Conservation (phyloP, 2,329 filamentous ascomycete species). For the Fonsecaea erecta region DNA sequence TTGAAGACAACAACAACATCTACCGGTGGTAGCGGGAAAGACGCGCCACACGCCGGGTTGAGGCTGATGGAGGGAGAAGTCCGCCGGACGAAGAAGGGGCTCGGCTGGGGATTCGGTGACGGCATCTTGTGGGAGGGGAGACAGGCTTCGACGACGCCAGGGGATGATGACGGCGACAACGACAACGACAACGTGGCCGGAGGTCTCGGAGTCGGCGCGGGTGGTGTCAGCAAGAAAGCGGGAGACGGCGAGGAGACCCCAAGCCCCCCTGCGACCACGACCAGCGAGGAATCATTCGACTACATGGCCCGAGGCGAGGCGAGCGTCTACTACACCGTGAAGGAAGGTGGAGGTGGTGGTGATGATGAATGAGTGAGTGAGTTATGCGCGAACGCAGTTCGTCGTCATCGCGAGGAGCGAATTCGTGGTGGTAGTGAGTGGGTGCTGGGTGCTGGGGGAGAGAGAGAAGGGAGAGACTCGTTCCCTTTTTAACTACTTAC, state of each 20-base stretch:
- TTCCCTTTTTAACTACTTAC: not conserved
- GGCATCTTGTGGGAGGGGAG: conserved; percentile 36
- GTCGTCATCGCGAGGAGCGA: too few relatives aligned
- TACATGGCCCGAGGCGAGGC: conserved; percentile 51
- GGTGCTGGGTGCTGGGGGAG: too few relatives aligned
- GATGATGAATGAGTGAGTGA: too few relatives aligned
- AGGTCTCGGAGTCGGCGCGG: not conserved
- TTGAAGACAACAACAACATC: conserved; percentile 33
- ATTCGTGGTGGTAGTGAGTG: too few relatives aligned
- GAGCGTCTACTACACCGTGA: conserved; percentile 40
- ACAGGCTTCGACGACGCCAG: not conserved
- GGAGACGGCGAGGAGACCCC: conserved; percentile 33
- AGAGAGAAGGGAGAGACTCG: not conserved
- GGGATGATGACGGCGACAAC: not conserved
- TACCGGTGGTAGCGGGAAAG: conserved; percentile 22
- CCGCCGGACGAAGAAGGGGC: conserved; percentile 29
- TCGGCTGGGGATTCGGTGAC: conserved; percentile 37
- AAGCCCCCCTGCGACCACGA: conserved; percentile 46
- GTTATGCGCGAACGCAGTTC: not conserved
- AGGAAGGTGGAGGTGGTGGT: too few relatives aligned
- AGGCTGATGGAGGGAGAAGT: conserved; percentile 34
- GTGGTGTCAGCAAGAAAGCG: not conserved
- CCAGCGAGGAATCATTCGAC: conserved; percentile 56
- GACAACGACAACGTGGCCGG: not conserved
- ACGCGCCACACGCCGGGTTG: not conserved